These are phyloP conservation scores for Neonothopanus nambi DNA, from an alignment of 1,284 basidiomycete species.

Conservation along the genomic window DNA sequence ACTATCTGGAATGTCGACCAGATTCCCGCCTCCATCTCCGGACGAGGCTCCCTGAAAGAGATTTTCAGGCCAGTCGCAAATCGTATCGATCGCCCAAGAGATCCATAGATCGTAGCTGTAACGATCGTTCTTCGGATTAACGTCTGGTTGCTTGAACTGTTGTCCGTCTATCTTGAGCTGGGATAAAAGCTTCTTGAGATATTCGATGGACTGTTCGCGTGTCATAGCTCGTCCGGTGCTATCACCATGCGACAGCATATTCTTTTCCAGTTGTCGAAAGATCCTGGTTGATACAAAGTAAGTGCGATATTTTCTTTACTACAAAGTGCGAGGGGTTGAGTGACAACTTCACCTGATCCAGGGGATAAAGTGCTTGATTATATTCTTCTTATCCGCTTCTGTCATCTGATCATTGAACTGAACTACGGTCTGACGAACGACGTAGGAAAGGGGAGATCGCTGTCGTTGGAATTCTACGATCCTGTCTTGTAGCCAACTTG, in stretches of 20 bases:
- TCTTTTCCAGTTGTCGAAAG: not conserved
- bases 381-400: not conserved
- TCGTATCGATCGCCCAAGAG: constrained; percentile 3
- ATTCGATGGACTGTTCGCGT: not conserved
- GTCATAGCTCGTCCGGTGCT: not conserved
- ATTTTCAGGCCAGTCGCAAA: constrained; percentile 5
- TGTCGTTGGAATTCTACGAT: constrained; percentile 1
- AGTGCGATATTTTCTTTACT: too few relatives aligned
- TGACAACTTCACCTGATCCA: not conserved
- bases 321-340: too few relatives aligned
- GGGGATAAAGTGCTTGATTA: constrained; percentile 1
- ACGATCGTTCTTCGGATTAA: not conserved
- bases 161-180: not conserved
- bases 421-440: not conserved
- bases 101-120: constrained; percentile 2
- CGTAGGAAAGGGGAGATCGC: constrained; percentile 2
- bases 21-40: constrained; percentile 1
- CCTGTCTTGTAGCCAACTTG: not conserved
- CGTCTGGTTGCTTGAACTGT: constrained; percentile 1
- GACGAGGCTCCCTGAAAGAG: not conserved
- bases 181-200: not conserved
- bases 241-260: not conserved
- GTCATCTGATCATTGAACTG: constrained; percentile 6
- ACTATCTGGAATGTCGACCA: not conserved
- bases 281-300: not conserved